phyloP scores from a whole-genome alignment of 1,284 basidiomycete genomes.

The Quambalaria eucalypti region DNA sequence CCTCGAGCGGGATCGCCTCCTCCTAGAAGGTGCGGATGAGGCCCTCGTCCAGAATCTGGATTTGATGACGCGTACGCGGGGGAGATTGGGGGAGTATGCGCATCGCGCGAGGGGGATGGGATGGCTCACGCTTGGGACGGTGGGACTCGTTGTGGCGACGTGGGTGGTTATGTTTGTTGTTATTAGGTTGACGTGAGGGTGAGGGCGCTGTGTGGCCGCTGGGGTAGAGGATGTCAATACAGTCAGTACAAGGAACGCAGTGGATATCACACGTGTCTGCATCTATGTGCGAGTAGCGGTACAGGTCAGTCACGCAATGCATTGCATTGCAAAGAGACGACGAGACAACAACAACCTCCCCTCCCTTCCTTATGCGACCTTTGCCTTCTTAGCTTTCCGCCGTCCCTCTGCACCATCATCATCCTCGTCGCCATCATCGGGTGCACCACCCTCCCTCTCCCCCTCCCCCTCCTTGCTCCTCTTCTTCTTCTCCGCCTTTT shows the following conservation, averaged over 20 bases:
- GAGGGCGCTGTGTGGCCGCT: too few relatives aligned
- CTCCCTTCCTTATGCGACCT: not conserved
- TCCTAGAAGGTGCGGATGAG: conserved; percentile 34
- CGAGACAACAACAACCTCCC: too few relatives aligned
- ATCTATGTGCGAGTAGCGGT: too few relatives aligned
- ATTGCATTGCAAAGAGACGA: too few relatives aligned
- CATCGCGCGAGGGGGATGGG: conserved; percentile 41
- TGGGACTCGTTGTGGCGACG: conserved; percentile 32
- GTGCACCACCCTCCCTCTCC: not conserved
- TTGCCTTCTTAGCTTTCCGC: not conserved
- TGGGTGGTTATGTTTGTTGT: conserved; percentile 44
- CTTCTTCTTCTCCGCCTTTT: conserved; percentile 3
- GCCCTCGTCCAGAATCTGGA: conserved; percentile 32
- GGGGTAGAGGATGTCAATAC: too few relatives aligned
- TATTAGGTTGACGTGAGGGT: conserved; percentile 33
- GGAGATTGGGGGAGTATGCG: conserved; percentile 36
- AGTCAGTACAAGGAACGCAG: too few relatives aligned
- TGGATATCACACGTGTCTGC: too few relatives aligned
- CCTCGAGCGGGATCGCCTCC: conserved; percentile 39
- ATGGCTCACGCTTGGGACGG: conserved; percentile 40
- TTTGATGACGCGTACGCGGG: conserved; percentile 44
- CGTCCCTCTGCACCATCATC: not conserved
- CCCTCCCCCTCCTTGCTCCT: conserved; percentile 1
- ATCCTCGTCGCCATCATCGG: not conserved
- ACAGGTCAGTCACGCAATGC: too few relatives aligned